phyloP scores from a whole-genome alignment of 1,284 basidiomycete genomes.

The Phylloporus sp. region DNA sequence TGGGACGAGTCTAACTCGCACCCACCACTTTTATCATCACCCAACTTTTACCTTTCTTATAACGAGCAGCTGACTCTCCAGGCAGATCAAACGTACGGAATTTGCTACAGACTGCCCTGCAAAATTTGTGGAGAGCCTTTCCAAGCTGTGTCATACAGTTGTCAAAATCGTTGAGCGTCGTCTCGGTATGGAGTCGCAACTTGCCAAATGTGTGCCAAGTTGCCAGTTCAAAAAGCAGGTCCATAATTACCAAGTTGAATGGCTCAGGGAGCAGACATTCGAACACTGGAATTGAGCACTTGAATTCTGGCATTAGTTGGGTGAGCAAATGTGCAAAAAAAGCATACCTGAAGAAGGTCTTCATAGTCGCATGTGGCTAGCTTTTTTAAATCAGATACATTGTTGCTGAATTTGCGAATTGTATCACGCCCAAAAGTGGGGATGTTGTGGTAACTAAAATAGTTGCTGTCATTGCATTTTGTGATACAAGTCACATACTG shows the following conservation, averaged over 20 bases:
- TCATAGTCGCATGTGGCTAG: slow-evolving; percentile 17
- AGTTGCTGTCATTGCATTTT: not conserved
- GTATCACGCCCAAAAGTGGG: slow-evolving; percentile 6
- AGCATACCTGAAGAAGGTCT: slow-evolving; percentile 37
- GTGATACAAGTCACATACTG: not conserved
- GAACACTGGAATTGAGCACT: no score
- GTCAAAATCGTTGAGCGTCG: slow-evolving; percentile 29
- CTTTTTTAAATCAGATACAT: slow-evolving; percentile 10
- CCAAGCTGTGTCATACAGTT: slow-evolving; percentile 14
- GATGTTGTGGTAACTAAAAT: slow-evolving; percentile 6
- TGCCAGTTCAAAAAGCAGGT: slow-evolving; percentile 14
- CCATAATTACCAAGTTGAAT: slow-evolving; percentile 28
- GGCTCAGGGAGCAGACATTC: slow-evolving; percentile 36
- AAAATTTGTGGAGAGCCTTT: not conserved
- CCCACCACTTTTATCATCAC: no score
- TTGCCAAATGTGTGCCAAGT: slow-evolving; percentile 42
- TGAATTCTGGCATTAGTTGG: slow-evolving; percentile 33
- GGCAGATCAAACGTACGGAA: slow-evolving; percentile 14
- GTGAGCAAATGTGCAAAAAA: not conserved
- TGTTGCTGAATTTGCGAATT: slow-evolving; percentile 14
- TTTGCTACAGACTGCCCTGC: not conserved
- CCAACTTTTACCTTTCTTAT: no score
- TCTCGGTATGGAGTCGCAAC: slow-evolving; percentile 37
- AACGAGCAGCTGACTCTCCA: slow-evolving; percentile 7
- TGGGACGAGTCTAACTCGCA: no score